These are phyloP conservation scores for Sisymbrium altissimum DNA, from an alignment of 345 rosid genomes.

Conservation along the genomic window DNA sequence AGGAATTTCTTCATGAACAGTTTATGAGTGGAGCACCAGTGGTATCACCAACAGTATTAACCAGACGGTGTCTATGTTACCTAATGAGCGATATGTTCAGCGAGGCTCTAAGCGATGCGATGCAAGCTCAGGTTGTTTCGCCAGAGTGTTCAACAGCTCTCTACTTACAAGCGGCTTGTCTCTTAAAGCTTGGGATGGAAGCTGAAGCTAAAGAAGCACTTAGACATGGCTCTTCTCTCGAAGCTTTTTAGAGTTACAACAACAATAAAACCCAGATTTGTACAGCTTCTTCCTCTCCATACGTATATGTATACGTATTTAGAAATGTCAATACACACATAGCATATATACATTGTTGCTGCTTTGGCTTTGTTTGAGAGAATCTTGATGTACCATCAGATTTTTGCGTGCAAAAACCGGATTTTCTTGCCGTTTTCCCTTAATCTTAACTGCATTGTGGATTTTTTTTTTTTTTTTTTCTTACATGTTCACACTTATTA, in stretches of 20 bases:
- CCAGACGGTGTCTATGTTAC: slow-evolving; percentile 84
- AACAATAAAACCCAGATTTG: slow-evolving; percentile 24
- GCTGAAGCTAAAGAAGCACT: slow-evolving; percentile 83
- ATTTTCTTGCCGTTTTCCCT: slow-evolving; percentile 1
- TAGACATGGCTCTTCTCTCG: slow-evolving; percentile 67
- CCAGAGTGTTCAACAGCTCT: slow-evolving; percentile 82
- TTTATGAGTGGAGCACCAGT: slow-evolving; percentile 85
- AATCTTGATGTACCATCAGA: slow-evolving; percentile 22
- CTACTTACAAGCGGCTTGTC: slow-evolving; percentile 84
- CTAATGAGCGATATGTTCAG: slow-evolving; percentile 67
- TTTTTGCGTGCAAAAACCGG: slow-evolving; percentile 28
- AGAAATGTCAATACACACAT: slow-evolving; percentile 21
- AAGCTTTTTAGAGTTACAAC: slow-evolving; percentile 45
- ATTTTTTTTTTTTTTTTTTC: neutral
- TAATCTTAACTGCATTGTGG: slow-evolving; percentile 12
- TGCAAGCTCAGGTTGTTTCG: slow-evolving; percentile 79
- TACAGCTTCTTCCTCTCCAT: slow-evolving; percentile 38
- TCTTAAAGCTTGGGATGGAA: slow-evolving; percentile 85
- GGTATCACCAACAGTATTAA: slow-evolving; percentile 85
- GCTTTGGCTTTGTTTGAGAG: slow-evolving; percentile 22
- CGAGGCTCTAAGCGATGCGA: slow-evolving; percentile 85
- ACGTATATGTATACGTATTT: neutral
- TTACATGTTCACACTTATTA: neutral
- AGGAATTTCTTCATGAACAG: slow-evolving; percentile 29
- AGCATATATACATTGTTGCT: slow-evolving; percentile 22